Base-by-base conservation (phyloP, 768 basidiomycete species). In the Russula sp. region DNA sequence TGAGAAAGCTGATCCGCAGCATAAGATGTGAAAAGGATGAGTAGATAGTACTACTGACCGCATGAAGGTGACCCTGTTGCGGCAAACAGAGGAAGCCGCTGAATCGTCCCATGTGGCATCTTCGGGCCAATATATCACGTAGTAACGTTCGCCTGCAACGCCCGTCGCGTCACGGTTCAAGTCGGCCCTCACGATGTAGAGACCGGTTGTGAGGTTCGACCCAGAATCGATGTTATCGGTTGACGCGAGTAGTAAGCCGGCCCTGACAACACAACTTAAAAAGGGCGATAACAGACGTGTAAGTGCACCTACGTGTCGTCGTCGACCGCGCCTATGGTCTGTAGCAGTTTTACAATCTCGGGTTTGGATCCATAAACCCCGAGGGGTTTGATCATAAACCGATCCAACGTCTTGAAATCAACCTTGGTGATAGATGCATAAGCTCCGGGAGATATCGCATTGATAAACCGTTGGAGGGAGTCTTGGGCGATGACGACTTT, bases 1-100 rank as follows among this genome's bases (percentile, higher is more conserved):
- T 62, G 13, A 52, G 34, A 42, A 30, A 59, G 2, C 63, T 59
- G 34, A 10, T 10, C 24, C 40, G 64, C 13, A 36, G 46, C 3
- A 38, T 14, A 22, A 51, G 9, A 8, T n/a, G n/a, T 44, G 22
- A 36, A 8, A 57, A 14, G 16, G 20, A 42, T 44, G 51, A 50
- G 32, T 18, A 64, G 11, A 58, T 16, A n/a, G n/a, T n/a, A 26
- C 20, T 24, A 22, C 73, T 42, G 70, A 82, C 85, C 86, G 73
- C 83, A 87, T 85, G 67, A 87, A 87, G 0, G 85, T 83, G 4
- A 81, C 75, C 5, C 85, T 77, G 72, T 85, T 87, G 11, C 80
- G 78, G 24, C 76, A 70, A 55, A 82, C 77, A 3, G 82, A 73
- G 2, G 78, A 74, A 13, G 73, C 52, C 0, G 82, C 79, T 9